Evolutionary conservation across 352 stramenopile genomes (phyloP).

Genomic region (Phytopythium sindhum): DNA sequence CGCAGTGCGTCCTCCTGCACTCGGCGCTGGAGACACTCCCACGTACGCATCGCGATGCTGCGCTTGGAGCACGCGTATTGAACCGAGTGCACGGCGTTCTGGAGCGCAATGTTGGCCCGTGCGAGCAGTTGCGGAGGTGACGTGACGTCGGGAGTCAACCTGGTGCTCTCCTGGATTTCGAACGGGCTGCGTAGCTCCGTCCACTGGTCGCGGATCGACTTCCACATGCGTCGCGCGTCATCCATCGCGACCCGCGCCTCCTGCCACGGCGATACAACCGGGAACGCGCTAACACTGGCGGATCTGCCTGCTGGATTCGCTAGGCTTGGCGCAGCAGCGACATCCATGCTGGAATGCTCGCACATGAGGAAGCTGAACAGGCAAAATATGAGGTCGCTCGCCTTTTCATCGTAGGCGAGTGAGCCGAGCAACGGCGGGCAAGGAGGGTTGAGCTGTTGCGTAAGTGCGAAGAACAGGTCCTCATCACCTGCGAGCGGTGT

Average conservation of each 20-base stretch:
- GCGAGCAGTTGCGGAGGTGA: conserved; percentile 38
- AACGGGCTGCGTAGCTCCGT: conserved; percentile 59
- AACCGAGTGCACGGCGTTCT: conserved; percentile 71
- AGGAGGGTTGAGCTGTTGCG: conserved; percentile 30
- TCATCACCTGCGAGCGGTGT: conserved; percentile 37
- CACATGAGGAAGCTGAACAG: conserved; percentile 58
- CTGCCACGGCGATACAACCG: conserved; percentile 38
- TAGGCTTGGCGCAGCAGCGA: background rate
- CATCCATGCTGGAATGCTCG: conserved; percentile 42
- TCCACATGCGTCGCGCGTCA: conserved; percentile 43
- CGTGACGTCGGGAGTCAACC: conserved; percentile 38
- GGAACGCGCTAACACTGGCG: background rate
- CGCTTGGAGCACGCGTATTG: conserved; percentile 70
- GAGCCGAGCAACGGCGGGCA: conserved; percentile 41
- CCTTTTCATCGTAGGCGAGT: conserved; percentile 30
- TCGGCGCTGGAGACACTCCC: conserved; percentile 49
- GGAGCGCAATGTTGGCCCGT: conserved; percentile 50
- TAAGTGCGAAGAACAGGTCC: conserved; percentile 33
- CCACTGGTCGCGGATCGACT: conserved; percentile 47
- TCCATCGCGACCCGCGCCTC: conserved; percentile 48
- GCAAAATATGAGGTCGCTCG: conserved; percentile 54
- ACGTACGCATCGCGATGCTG: conserved; percentile 40
- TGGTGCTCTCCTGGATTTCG: conserved; percentile 42
- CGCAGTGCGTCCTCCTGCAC: conserved; percentile 57
- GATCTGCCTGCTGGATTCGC: background rate